phyloP scores from a whole-genome alignment of 495 filamentous ascomycete species.

The Xeromyces bisporus region DNA sequence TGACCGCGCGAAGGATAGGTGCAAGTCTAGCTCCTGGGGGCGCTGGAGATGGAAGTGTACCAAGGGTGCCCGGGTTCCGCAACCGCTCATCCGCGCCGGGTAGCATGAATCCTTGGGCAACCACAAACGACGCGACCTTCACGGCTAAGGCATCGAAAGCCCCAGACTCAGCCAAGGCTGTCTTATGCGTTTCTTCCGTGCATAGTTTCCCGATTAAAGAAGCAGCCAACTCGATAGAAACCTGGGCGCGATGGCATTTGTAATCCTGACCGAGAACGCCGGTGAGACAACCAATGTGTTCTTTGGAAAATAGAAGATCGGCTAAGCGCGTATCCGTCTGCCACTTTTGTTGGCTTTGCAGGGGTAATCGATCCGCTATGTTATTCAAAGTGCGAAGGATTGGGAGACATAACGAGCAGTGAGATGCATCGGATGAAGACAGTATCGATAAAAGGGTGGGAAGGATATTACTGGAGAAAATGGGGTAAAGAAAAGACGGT shows the following conservation, averaged over 20 bases:
- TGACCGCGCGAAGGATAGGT: conserved; percentile 63
- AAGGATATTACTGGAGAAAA: conserved; percentile 49
- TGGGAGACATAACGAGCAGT: conserved; percentile 42
- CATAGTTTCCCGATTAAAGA: conserved; percentile 55
- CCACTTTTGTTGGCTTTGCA: conserved; percentile 29
- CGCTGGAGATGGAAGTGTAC: conserved; percentile 32
- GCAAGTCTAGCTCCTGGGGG: conserved; percentile 42
- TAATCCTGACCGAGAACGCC: conserved; percentile 48
- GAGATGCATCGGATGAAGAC: conserved; percentile 44
- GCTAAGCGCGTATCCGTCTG: conserved; percentile 36
- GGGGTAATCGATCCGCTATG: conserved; percentile 46
- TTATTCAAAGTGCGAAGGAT: conserved; percentile 60
- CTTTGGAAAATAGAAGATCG: conserved; percentile 43
- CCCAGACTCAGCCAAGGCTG: conserved; percentile 46
- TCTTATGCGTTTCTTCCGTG: conserved; percentile 49
- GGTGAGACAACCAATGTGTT: conserved; percentile 39
- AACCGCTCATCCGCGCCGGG: conserved; percentile 31
- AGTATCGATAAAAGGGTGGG: conserved; percentile 49
- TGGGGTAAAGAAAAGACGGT: conserved; percentile 54
- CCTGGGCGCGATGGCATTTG: conserved; percentile 29
- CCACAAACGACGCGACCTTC: conserved; percentile 57
- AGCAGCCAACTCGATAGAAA: conserved; percentile 51
- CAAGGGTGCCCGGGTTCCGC: conserved; percentile 16
- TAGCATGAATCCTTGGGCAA: conserved; percentile 46
- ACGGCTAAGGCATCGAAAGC: conserved; percentile 67